Evolutionary conservation across 225 moss, liverwort and hornwort genomes (phyloP).

Genomic region (Physcomitrellopsis africana): DNA sequence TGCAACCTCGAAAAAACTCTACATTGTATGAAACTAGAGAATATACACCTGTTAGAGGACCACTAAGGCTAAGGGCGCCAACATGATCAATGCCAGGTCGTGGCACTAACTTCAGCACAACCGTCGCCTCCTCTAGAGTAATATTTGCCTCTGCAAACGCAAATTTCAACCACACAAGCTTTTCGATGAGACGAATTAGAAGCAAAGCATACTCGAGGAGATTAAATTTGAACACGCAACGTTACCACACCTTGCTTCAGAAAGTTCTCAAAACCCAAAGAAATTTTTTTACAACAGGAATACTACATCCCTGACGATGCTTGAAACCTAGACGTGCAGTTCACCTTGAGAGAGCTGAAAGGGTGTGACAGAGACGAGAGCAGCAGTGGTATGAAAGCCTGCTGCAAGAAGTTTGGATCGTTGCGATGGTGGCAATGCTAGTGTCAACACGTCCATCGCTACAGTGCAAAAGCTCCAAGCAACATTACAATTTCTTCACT

Average conservation of each 20-base stretch:
- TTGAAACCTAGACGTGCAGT: background rate
- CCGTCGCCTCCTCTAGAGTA: slow-evolving; percentile 45
- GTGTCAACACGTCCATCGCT: slow-evolving; percentile 71
- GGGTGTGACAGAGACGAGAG: slow-evolving; percentile 48
- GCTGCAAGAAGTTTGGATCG: slow-evolving; percentile 76
- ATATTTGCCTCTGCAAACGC: slow-evolving; percentile 44
- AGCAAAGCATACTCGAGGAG: background rate
- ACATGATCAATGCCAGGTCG: slow-evolving; percentile 32
- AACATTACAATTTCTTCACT: background rate
- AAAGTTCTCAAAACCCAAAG: background rate
- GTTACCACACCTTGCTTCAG: background rate
- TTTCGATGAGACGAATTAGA: background rate
- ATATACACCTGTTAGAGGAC: slow-evolving; percentile 40
- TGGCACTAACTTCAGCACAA: slow-evolving; percentile 52
- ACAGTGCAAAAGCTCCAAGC: background rate
- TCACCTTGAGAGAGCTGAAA: slow-evolving; percentile 69
- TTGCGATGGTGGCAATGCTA: slow-evolving; percentile 69
- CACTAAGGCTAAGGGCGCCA: slow-evolving; percentile 17
- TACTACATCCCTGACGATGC: background rate
- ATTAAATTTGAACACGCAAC: slow-evolving; percentile 3
- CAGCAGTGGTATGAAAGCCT: slow-evolving; percentile 62
- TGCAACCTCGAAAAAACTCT: slow-evolving; percentile 22
- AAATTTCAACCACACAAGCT: background rate
- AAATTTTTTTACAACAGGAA: background rate
- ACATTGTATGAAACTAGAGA: background rate